Evolutionary conservation across 306 rosid species (phyloP).

Genomic region (Fragaria ananassa): DNA sequence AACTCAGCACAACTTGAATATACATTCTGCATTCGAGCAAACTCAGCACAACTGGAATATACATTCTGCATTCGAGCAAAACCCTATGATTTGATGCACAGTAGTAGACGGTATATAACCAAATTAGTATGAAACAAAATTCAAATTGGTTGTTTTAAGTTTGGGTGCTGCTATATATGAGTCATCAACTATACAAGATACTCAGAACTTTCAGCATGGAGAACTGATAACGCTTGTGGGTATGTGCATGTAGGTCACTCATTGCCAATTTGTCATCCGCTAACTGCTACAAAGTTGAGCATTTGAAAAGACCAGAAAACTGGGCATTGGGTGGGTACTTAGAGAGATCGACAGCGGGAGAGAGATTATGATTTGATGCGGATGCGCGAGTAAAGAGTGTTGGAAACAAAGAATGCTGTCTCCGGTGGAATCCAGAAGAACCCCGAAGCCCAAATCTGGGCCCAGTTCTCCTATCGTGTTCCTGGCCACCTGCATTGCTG

Average conservation of each 20-base stretch:
- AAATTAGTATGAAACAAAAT: too few relatives aligned
- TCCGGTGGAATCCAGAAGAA: conserved; percentile 49
- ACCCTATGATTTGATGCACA: too few relatives aligned
- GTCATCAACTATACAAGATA: neutral
- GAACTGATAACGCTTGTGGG: neutral
- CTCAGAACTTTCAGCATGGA: neutral
- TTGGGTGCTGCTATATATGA: too few relatives aligned
- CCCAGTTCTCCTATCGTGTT: conserved; percentile 49
- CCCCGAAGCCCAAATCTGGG: conserved; percentile 42
- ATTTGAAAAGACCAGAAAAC: conserved; percentile 73
- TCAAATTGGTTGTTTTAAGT: too few relatives aligned
- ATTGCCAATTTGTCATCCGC: conserved; percentile 93
- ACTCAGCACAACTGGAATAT: too few relatives aligned
- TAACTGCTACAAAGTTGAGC: conserved; percentile 87
- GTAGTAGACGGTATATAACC: too few relatives aligned
- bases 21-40: too few relatives aligned
- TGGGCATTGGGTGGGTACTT: conserved; percentile 92
- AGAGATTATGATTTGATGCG: too few relatives aligned
- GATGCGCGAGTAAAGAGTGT: too few relatives aligned
- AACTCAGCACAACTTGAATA: too few relatives aligned
- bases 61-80: too few relatives aligned
- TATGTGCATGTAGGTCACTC: conserved; percentile 56
- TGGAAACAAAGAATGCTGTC: neutral
- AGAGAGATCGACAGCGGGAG: too few relatives aligned
- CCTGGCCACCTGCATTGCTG: conserved; percentile 29